Evolutionary conservation across 179 eudicot species (phyloP).

Genomic region (Sideroxylon spinosum): DNA sequence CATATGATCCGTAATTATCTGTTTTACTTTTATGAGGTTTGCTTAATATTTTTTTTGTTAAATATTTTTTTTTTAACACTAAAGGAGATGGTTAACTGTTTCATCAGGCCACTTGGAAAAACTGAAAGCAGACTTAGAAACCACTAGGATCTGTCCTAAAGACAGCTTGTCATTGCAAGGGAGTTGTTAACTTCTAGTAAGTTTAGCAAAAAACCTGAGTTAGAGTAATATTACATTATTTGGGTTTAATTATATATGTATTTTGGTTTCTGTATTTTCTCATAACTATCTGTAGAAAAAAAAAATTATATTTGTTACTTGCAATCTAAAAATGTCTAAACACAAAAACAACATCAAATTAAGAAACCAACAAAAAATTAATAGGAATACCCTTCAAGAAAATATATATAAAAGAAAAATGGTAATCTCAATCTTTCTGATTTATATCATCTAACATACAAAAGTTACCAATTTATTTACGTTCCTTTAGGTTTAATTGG

Average conservation of each 20-base stretch:
- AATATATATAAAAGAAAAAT: not conserved
- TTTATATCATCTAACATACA: not conserved
- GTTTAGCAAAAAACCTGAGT: not conserved
- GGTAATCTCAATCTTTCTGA: not conserved
- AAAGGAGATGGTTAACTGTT: no score
- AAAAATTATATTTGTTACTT: no score
- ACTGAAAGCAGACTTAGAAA: not conserved
- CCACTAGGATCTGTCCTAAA: no score
- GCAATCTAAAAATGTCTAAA: constrained; percentile 26
- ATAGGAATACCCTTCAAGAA: not conserved
- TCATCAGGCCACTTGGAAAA: not conserved
- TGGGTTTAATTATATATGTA: no score
- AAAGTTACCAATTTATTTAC: not conserved
- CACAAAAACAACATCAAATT: not conserved
- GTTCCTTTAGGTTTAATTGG: no score
- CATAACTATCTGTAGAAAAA: no score
- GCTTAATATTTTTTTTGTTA: no score
- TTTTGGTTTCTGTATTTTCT: no score
- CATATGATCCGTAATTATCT: not conserved
- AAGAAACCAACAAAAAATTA: not conserved
- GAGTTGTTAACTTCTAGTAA: not conserved
- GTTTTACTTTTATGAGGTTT: not conserved
- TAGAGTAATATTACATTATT: no score
- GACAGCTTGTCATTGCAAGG: no score
- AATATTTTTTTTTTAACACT: not conserved